These are phyloP conservation scores for Microbotryomycetes sp. DNA, from an alignment of 1,284 basidiomycete genomes.

Conservation along the genomic window DNA sequence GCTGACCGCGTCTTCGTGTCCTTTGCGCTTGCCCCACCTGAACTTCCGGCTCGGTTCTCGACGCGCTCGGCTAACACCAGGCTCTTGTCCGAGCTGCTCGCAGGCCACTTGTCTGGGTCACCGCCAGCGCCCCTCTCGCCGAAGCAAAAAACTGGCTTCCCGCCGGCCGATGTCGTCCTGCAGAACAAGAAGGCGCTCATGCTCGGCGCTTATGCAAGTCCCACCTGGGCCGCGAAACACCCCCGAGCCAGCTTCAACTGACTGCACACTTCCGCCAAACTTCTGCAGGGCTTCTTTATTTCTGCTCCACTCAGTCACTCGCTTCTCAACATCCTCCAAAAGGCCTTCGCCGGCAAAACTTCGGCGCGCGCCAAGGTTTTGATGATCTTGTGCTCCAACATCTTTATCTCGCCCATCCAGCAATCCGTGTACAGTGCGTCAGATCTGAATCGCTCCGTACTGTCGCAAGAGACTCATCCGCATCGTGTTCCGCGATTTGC, in stretches of 20 bases:
- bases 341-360: constrained; percentile 67
- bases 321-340: constrained; percentile 64
- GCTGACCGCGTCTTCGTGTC: neutral
- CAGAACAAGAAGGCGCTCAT: constrained; percentile 35
- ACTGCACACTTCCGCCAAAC: neutral
- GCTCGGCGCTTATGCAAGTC: constrained; percentile 31
- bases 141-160: constrained; percentile 32
- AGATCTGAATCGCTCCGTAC: constrained; percentile 4
- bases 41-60: neutral
- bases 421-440: constrained; percentile 51
- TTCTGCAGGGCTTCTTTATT: constrained; percentile 57
- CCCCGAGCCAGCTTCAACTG: neutral
- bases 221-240: neutral
- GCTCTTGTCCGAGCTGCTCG: constrained; percentile 21
- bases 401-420: constrained; percentile 71
- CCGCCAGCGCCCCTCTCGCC: constrained; percentile 24
- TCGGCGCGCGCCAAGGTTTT: constrained; percentile 58
- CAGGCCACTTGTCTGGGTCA: constrained; percentile 15
- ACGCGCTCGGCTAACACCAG: neutral
- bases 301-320: constrained; percentile 75
- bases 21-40: neutral
- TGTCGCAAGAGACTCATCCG: neutral
- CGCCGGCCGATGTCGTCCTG: constrained; percentile 32
- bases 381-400: constrained; percentile 69
- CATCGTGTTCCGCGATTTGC: constrained; percentile 1